These are phyloP conservation scores for Serendipita vermifera DNA, from an alignment of 768 basidiomycete genomes.

Conservation along the genomic window DNA sequence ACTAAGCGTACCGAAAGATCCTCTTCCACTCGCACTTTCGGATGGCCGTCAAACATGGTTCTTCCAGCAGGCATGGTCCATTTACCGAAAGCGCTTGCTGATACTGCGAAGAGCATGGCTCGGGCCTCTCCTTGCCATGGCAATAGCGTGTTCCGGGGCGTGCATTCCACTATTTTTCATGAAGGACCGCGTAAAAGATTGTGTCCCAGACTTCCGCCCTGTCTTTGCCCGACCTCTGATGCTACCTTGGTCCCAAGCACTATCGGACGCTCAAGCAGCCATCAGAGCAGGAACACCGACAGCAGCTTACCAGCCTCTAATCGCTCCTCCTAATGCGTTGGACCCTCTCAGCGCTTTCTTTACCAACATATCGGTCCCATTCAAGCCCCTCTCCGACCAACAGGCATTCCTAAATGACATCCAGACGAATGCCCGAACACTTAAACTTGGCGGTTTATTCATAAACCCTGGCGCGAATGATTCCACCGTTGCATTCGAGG, in stretches of 20 bases:
- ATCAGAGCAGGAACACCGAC: slow-evolving; percentile 21
- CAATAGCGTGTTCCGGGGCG: slow-evolving; percentile 45
- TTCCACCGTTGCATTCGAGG: slow-evolving; percentile 61
- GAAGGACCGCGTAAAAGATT: slow-evolving; percentile 36
- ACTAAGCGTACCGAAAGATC: slow-evolving; percentile 15
- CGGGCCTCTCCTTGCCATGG: slow-evolving; percentile 42
- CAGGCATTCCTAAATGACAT: slow-evolving; percentile 46
- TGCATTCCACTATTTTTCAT: slow-evolving; percentile 60
- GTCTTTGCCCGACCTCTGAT: slow-evolving; percentile 37
- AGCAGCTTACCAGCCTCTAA: slow-evolving; percentile 29
- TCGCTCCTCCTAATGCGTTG: slow-evolving; percentile 43
- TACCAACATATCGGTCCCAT: slow-evolving; percentile 24
- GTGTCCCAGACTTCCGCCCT: slow-evolving; percentile 29
- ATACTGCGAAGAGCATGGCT: slow-evolving; percentile 59
- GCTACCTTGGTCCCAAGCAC: slow-evolving; percentile 35
- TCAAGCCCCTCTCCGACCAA: slow-evolving; percentile 41
- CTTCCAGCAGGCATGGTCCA: slow-evolving; percentile 52
- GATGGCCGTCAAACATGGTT: slow-evolving; percentile 43
- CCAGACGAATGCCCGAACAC: slow-evolving; percentile 36
- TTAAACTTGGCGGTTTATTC: slow-evolving; percentile 59
- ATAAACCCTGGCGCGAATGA: slow-evolving; percentile 37
- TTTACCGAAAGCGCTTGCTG: slow-evolving; percentile 57
- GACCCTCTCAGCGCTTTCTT: slow-evolving; percentile 33
- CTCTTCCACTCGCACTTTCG: slow-evolving; percentile 29
- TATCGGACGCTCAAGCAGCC: slow-evolving; percentile 16